Evolutionary conservation across 768 basidiomycete species (phyloP), one percentile per base, ranked within the genome.

Genomic region (Amanita subjunquillea): DNA sequence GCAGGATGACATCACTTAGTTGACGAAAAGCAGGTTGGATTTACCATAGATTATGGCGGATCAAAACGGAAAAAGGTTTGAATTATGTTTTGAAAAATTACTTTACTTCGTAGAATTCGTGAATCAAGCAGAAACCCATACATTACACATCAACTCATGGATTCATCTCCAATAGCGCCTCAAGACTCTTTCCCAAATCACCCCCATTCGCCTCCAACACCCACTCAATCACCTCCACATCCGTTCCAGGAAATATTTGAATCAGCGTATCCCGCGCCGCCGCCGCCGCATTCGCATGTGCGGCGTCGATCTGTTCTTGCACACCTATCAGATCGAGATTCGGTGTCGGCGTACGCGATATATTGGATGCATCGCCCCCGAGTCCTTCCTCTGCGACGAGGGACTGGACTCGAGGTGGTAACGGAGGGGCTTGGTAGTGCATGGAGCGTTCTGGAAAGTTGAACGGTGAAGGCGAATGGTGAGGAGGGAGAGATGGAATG

Each of bases 171-270:
- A 92, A 68, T 55, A 92, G 63, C 46, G 75, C 80, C 62, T 95
- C 93, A 59, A 95, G 93, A 62, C 90, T 93, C 75, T 79, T 80
- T 39, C 91, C 92, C 53, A 96, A 63, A 69, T 96, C 91, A 17
- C 90, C 88, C 6, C 79, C 80, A 59, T 91, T 91, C 42, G 89
- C 91, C 63, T 95, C 92, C 54, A 95, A 69, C 34, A 97, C 91
- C 79, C 80, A 85, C 54, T 92, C 88, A 39, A 91, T 77, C 30
- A 96, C 80, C 65, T 94, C 94, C 43, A 65, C 65, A 61, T 97
- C 94, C 57, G 87, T 72, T 8, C 65, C 65, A 1, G 93, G 93
- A 76, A 97, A 97, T 56, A 95, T 95, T 68, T 94, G 91, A 52
- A 77, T 67, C 56, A 97, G 68, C 29, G 92, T 95, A 58, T 83